Base-by-base conservation (phyloP, 2,329 filamentous ascomycete genomes). In the Fusarium virguliforme region DNA sequence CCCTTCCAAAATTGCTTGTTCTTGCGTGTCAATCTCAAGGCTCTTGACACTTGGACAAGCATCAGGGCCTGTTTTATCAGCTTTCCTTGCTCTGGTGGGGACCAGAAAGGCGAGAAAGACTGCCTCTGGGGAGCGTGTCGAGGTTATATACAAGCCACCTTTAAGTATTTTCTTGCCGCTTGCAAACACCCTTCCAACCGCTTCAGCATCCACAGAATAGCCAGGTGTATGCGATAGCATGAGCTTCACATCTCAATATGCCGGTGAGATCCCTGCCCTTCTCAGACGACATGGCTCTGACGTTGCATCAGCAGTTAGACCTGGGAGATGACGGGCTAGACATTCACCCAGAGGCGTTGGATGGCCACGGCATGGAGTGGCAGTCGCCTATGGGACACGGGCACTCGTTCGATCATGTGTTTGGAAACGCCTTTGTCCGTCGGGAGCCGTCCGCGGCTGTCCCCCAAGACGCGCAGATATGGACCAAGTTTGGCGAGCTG, bases 401-500 rank as follows among this genome's bases (percentile, higher is more conserved):
- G 12, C 38, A 59, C 8, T 51, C 38, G 1, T 60, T 73, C 3
- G 65, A 71, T 22, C 41, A 60, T 37, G 46, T 67, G 4, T 64
- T 73, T 30, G 48, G 60, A 37, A 50, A 60, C 10, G 15, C 59
- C 2, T 71, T 67, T 60, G 32, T 55, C 61, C 32, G 59, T 43
- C 26, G 50, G 46, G 63, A 64, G 50, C 53, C 58, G 26, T 10
- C 35, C 1, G 46, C 24, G 8, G 22, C 34, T 9, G 32, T 37
- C 30, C 26, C 26, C 13, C 56, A 67, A 50, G 54, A 60, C 18
- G 22, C 60, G 13, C 54, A 54, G 18, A 51, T 65, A 41, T 72
- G 70, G 70, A 72, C 70, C 41, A 73, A 73, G 35, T 68, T 71
- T 55, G 60, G 70, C 12, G 64, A 73, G 41, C 26, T 53, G 46